Base-by-base conservation (phyloP, 768 basidiomycete species). In the Russula lepida region DNA sequence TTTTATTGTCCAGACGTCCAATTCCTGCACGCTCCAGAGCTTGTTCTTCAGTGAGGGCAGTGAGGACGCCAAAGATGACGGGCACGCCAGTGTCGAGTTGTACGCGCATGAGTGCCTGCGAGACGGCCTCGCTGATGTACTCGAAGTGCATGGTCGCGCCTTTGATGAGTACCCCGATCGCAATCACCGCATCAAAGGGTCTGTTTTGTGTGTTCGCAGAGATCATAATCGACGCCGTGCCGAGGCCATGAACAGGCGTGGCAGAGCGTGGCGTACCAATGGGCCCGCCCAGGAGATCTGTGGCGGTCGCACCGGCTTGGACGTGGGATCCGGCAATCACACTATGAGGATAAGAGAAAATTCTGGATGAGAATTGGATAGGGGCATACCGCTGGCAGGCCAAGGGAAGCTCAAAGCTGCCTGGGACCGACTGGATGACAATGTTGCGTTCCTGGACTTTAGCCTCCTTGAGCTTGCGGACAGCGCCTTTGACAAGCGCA, bases 141-240 rank as follows among this genome's bases (percentile, higher is more conserved):
- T 99, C 97, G 73, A 98, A 99, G 77, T 99, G 97, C 93, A 97
- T 97, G 19, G 97, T 98, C 1, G 84, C 79, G 55, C 97, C 95
- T 72, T 99, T 99, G 79, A 99, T 97, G 71, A 99, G 86, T 39
- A 95, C 93, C 15, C 97, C 97, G 69, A 98, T 92, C 56, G 97
- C 94, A 71, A 99, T 95, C 65, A 97, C 86, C 15, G 94, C 97
- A 72, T 95, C 88, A 68, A 98, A 98, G 0, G 95, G 88, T 57
- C 80, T 78, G 17, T 70, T 74, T 44, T 81, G 79, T 41, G 79
- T 75, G 4, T 58, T 62, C 27, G 64, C 32, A 17, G 73, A 61
- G 11, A 65, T 64, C 1, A 72, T 56, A 7, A 6, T 28, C n/a
- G 11, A 1, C 11, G n/a, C 27, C 7, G 70, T 68, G 64, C 56